Evolutionary conservation across 2,329 filamentous ascomycete species (phyloP), one percentile per base, ranked within the genome.

Genomic region (Cordyceps pruinosa): DNA sequence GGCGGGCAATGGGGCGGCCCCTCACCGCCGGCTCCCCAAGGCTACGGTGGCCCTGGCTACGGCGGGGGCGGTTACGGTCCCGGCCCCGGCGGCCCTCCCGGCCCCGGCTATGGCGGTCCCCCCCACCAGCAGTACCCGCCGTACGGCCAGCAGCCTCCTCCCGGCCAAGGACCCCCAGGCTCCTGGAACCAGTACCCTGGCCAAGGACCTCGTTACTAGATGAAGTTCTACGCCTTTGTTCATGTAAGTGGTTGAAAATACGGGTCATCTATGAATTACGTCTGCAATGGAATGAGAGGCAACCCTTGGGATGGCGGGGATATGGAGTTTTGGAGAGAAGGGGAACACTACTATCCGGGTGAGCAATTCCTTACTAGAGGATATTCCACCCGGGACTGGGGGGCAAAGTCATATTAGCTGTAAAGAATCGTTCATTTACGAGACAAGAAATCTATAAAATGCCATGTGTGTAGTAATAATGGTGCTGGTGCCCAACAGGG

Each of bases 171-270:
- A 21, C 52, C 44, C 2, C 65, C 64, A 17, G 62, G 68, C 7
- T 64, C 65, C 10, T 74, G 71, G 70, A 66, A 64, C 46, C 66
- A 72, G 51, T 74, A 73, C 51, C 71, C 70, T n/a, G 72, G 72
- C 15, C 71, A 73, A 58, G 64, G 65, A 48, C 71, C 67, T 44
- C 65, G 69, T n/a, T 71, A 71, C 58, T 71, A 60, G 34, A 26
- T 39, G 39, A 44, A 32, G 12, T 41, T 19, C 35, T 12, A 17
- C 25, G n/a, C 6, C 30, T 17, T 21, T 17, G n/a, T 30, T 41
- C 12, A 23, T 23, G 30, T 17, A 23, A 23, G 12, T 35, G 15
- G 39, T 19, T 28, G 13, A 7, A 12, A 7, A 12, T 19, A 17
- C 8, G n/a, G 5, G 21, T 12, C n/a, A n/a, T 53, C 15, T 23